Conservation (phyloP, 2,329 filamentous ascomycete genomes). For the Leptodontidium sp. region DNA sequence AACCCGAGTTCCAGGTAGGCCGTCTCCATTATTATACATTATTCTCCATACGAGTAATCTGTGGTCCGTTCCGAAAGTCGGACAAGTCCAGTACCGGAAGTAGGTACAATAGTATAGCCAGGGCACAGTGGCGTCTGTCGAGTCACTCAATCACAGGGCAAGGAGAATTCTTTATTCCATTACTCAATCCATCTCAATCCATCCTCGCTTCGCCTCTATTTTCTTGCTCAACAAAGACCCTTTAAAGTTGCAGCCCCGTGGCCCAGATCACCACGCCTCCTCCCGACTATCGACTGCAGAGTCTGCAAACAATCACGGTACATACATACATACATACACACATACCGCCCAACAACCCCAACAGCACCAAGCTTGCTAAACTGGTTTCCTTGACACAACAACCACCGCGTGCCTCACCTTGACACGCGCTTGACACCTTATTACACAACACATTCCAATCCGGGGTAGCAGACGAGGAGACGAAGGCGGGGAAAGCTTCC, state of each 20-base stretch:
- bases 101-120: background rate
- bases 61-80: conserved; percentile 1
- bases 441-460: conserved; percentile 21
- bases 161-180: conserved; percentile 18
- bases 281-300: background rate
- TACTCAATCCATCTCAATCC: background rate
- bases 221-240: conserved; percentile 5
- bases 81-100: background rate
- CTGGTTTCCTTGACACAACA: conserved; percentile 13
- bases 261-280: background rate
- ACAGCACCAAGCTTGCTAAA: conserved; percentile 16
- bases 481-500: conserved; percentile 20
- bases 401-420: conserved; percentile 13
- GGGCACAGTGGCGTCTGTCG: conserved; percentile 15
- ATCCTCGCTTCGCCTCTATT: background rate
- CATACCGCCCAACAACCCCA: background rate
- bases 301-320: background rate
- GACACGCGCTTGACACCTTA: conserved; percentile 16
- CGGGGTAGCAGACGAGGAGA: conserved; percentile 8
- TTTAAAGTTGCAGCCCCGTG: conserved; percentile 13
- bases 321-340: background rate
- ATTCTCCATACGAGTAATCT: background rate
- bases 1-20: background rate
- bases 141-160: conserved; percentile 9
- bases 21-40: background rate